A percentile compares a stretch with the other conserved stretches of the same genome.
Conservation (phyloP, 2,329 filamentous ascomycete species). For the Simplicillium aogashimaense region DNA sequence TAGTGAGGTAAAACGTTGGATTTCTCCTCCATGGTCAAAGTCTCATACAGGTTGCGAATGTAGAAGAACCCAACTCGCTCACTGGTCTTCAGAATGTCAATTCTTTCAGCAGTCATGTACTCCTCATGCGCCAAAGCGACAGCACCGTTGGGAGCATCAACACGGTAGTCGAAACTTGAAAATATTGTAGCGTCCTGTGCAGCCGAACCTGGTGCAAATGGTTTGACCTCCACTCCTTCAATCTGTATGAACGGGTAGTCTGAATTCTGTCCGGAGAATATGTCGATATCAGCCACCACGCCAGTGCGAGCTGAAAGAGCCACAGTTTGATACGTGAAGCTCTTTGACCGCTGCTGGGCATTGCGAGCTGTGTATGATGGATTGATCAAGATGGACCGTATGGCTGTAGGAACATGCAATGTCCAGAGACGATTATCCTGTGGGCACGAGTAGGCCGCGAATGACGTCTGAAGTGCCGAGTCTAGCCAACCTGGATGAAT, state of each 20-base stretch:
- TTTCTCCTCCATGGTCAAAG: background rate
- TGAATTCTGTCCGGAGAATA: background rate
- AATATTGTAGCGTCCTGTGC: background rate
- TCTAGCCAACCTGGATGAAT: slow-evolving; percentile 3
- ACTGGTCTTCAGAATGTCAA: background rate
- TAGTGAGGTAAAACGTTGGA: background rate
- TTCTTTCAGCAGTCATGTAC: background rate
- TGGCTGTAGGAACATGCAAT: background rate
- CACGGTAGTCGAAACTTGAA: background rate
- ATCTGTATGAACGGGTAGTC: background rate
- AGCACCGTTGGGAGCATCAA: background rate
- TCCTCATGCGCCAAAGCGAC: background rate
- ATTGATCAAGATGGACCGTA: slow-evolving; percentile 1
- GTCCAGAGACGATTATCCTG: slow-evolving; percentile 1
- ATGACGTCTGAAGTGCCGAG: slow-evolving; percentile 1
- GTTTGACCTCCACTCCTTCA: background rate
- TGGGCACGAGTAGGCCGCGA: slow-evolving; percentile 2
- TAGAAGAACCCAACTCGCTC: background rate
- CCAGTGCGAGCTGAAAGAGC: background rate
- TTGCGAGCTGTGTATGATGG: background rate
- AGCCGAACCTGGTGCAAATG: background rate
- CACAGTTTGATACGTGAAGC: background rate
- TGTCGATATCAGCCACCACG: background rate
- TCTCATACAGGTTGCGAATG: background rate
- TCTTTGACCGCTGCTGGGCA: background rate